These are phyloP conservation scores for Vitis hybrid DNA, from an alignment of 177 flowering plant species.

Conservation along the genomic window DNA sequence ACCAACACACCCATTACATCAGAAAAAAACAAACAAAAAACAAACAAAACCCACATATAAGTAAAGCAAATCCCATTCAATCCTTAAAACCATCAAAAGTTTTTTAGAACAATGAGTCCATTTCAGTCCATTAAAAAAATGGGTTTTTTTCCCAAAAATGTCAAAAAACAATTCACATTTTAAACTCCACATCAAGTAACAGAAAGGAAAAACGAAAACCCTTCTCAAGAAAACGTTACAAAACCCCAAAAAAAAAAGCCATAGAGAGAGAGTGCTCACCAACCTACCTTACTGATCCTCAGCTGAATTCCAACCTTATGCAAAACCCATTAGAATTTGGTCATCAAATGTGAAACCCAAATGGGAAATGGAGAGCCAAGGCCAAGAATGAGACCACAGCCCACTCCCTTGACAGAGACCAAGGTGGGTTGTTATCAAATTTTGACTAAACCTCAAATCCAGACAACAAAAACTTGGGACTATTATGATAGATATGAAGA, in stretches of 20 bases:
- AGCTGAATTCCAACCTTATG: too few species aligned
- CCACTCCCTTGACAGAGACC: conserved; percentile 10
- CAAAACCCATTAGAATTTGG: background rate
- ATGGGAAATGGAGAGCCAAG: background rate
- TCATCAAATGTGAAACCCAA: background rate
- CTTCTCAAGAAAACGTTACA: too few species aligned
- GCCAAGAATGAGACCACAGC: background rate
- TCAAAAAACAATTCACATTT: too few species aligned
- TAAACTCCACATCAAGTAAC: too few species aligned
- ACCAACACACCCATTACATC: conserved; percentile 19
- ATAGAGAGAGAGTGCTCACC: too few species aligned
- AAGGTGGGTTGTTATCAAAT: conserved; percentile 8
- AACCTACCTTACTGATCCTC: too few species aligned
- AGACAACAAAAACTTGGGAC: conserved; percentile 9
- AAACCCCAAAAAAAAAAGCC: too few species aligned
- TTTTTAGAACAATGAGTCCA: background rate
- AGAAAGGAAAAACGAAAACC: too few species aligned
- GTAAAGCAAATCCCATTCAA: conserved; percentile 10
- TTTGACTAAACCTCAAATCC: conserved; percentile 13
- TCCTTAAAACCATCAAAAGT: conserved; percentile 17
- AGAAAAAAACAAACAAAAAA: background rate
- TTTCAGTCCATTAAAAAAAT: too few species aligned
- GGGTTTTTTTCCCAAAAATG: too few species aligned
- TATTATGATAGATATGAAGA: background rate
- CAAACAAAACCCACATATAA: conserved; percentile 5